These are phyloP conservation scores for Fusarium napiforme DNA, from an alignment of 2,329 filamentous ascomycete genomes.

Conservation along the genomic window DNA sequence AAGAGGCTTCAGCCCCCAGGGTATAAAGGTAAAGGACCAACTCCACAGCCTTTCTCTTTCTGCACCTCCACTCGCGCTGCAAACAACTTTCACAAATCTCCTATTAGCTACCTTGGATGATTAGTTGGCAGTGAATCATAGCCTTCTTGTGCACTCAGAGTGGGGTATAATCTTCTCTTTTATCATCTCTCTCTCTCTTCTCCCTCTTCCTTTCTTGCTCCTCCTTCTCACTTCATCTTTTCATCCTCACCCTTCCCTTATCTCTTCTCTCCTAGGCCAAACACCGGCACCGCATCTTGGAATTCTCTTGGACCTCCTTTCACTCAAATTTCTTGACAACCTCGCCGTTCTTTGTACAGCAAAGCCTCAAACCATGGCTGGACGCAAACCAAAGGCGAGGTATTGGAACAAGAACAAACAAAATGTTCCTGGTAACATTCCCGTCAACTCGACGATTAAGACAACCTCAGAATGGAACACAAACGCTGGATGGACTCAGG, in stretches of 20 bases:
- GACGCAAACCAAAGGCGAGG: neutral
- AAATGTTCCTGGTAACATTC: neutral
- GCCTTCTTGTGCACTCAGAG: neutral
- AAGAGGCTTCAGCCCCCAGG: too few relatives aligned
- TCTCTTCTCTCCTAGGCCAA: neutral
- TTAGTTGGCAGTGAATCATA: slow-evolving; percentile 11
- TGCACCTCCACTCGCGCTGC: neutral
- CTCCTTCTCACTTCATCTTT: neutral
- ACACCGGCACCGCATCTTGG: neutral
- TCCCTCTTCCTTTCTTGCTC: neutral
- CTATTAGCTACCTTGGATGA: neutral
- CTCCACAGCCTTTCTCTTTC: neutral
- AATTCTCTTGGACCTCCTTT: neutral
- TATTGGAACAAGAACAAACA: neutral
- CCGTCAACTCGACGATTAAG: neutral
- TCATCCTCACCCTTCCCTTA: neutral
- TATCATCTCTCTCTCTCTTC: neutral
- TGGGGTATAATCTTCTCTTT: neutral
- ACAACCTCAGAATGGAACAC: neutral
- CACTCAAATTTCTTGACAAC: neutral
- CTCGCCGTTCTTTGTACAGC: neutral
- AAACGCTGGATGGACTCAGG: neutral
- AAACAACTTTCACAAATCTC: neutral
- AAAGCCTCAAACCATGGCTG: neutral
- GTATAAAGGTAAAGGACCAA: too few relatives aligned